These are phyloP conservation scores for Penicillium capsulatum DNA, from an alignment of 2,329 filamentous ascomycete genomes.

Conservation along the genomic window DNA sequence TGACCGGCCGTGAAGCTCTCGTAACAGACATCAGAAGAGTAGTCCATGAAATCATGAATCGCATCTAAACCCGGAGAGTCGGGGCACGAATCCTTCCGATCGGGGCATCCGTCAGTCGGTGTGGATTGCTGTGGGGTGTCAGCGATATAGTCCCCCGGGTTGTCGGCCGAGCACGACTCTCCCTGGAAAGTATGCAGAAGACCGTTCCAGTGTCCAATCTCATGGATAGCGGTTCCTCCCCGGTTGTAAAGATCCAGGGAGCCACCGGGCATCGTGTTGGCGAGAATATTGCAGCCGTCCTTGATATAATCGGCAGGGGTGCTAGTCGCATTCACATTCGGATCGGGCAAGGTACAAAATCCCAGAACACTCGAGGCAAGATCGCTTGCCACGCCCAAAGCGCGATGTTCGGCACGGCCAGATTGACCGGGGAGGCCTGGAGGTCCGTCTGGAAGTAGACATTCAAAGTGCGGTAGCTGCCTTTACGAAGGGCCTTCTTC, in stretches of 20 bases:
- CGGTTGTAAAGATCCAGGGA: conserved; percentile 47
- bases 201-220: conserved; percentile 48
- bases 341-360: conserved; percentile 50
- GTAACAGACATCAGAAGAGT: conserved; percentile 55
- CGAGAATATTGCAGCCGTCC: conserved; percentile 56
- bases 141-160: conserved; percentile 42
- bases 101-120: conserved; percentile 57
- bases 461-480: conserved; percentile 54
- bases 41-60: conserved; percentile 60
- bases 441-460: conserved; percentile 59
- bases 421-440: conserved; percentile 24
- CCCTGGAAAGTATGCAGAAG: conserved; percentile 45
- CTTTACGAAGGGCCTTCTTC: conserved; percentile 52
- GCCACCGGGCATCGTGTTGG: conserved; percentile 54
- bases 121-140: conserved; percentile 49
- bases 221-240: conserved; percentile 46
- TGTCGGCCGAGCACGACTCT: conserved; percentile 31
- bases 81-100: conserved; percentile 50
- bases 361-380: conserved; percentile 45
- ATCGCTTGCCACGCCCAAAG: conserved; percentile 11
- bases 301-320: conserved; percentile 42
- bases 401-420: conserved; percentile 24
- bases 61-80: conserved; percentile 45
- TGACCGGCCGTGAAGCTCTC: conserved; percentile 50
- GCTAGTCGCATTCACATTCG: conserved; percentile 39